Percentiles rank a stretch among this genome's conserved stretches.
Conservation (phyloP, 495 filamentous ascomycete genomes). For the Daldinia grandis region DNA sequence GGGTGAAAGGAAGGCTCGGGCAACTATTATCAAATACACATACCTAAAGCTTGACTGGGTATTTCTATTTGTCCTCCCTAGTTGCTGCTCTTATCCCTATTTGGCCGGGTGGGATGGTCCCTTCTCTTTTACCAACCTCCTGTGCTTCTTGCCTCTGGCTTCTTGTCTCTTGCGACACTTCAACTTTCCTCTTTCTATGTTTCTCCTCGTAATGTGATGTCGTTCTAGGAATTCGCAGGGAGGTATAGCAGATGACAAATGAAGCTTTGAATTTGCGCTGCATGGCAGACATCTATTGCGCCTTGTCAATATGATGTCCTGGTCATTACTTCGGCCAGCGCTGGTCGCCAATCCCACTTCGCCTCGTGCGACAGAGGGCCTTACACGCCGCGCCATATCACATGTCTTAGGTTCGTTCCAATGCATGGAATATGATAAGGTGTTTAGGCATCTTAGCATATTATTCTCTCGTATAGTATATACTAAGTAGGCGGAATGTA, state of each 20-base stretch:
- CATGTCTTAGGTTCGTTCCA: conserved; percentile 41
- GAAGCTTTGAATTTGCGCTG: conserved; percentile 5
- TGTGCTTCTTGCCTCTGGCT: background rate
- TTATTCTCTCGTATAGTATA: conserved; percentile 16
- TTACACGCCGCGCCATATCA: conserved; percentile 38
- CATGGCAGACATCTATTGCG: conserved; percentile 32
- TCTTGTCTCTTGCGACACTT: conserved; percentile 9
- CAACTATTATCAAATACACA: conserved; percentile 22
- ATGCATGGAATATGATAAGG: conserved; percentile 23
- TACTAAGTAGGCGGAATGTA: conserved; percentile 39
- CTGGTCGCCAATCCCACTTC: conserved; percentile 45
- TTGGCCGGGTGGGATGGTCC: conserved; percentile 24
- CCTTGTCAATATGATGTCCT: conserved; percentile 41
- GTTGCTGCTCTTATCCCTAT: conserved; percentile 30
- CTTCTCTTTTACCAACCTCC: conserved; percentile 5
- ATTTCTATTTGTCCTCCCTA: conserved; percentile 17
- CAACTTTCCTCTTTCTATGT: background rate
- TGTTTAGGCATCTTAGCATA: conserved; percentile 13
- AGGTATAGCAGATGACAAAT: conserved; percentile 34
- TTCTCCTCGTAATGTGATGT: conserved; percentile 10
- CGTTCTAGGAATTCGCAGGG: conserved; percentile 5
- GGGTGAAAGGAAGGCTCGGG: conserved; percentile 16
- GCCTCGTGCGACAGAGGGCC: conserved; percentile 36
- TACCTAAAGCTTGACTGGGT: conserved; percentile 8
- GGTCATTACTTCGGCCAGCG: conserved; percentile 43